Conservation (phyloP, 2,329 filamentous ascomycete genomes). For the Colletotrichum gigasporum region DNA sequence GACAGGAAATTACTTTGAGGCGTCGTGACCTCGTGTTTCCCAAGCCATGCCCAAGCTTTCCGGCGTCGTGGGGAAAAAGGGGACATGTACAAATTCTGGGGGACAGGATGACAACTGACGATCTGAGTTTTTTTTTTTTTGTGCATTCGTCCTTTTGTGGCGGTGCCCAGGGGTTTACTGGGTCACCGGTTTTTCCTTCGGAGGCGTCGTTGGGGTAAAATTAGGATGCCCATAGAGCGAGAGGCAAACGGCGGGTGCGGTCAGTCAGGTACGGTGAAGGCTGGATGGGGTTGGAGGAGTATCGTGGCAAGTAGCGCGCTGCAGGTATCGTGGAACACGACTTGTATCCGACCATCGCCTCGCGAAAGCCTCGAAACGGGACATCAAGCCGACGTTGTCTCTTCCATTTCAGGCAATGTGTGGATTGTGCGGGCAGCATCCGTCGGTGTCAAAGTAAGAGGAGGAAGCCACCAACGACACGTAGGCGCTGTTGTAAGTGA, state of each 20-base stretch:
- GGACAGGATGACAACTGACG: conserved; percentile 18
- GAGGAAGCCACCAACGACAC: background rate
- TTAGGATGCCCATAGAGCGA: too few relatives aligned
- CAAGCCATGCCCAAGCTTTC: conserved; percentile 1
- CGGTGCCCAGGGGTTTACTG: conserved; percentile 16
- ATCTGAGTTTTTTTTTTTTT: conserved; percentile 28
- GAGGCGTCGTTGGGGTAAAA: background rate
- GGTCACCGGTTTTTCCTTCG: conserved; percentile 2
- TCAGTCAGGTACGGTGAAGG: conserved; percentile 20
- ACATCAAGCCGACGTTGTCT: background rate
- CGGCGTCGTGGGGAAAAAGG: background rate
- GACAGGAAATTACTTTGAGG: conserved; percentile 7
- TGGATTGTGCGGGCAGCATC: background rate
- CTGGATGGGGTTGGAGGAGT: too few relatives aligned
- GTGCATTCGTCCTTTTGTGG: conserved; percentile 5
- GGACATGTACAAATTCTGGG: background rate
- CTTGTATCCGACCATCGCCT: too few relatives aligned
- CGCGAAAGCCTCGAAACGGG: conserved; percentile 5
- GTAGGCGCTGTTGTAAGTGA: too few relatives aligned
- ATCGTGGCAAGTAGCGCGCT: background rate
- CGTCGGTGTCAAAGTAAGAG: background rate
- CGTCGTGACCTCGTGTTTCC: conserved; percentile 21
- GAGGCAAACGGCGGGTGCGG: background rate
- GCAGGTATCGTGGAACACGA: conserved; percentile 1
- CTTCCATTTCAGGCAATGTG: background rate